Percentiles rank a stretch among this genome's conserved stretches.
Conservation (phyloP, 78 protist species). For the Monocercomonoides exilis region DNA sequence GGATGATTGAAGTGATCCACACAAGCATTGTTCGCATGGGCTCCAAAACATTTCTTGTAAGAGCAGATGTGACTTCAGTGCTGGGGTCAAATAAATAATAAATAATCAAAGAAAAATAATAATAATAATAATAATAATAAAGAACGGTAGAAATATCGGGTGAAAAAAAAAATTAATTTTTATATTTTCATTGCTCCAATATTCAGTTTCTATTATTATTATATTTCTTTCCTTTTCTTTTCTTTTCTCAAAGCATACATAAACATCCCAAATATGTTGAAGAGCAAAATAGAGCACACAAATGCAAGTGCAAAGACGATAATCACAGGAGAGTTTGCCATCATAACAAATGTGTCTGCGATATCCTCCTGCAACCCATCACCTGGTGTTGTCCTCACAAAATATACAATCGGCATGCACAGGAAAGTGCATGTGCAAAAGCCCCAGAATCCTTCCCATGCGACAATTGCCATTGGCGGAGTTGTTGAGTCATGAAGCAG, state of each 20-base stretch:
- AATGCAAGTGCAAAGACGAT: neutral
- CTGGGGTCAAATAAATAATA: neutral
- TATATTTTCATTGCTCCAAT: too few species aligned
- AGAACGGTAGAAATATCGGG: neutral
- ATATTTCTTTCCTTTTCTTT: too few species aligned
- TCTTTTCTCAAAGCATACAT: too few species aligned
- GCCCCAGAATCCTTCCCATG: slow-evolving; percentile 8
- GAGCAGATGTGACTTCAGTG: slow-evolving; percentile 8
- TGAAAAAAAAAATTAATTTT: too few species aligned
- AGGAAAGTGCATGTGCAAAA: neutral
- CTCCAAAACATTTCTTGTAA: neutral
- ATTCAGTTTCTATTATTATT: too few species aligned
- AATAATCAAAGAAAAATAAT: neutral
- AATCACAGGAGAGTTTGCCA: neutral
- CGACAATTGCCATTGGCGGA: neutral
- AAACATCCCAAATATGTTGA: neutral
- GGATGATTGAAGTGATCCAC: slow-evolving; percentile 1
- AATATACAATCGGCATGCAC: neutral
- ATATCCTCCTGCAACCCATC: neutral
- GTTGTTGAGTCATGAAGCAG: neutral
- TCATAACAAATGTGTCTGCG: neutral
- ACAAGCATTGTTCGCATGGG: slow-evolving; percentile 1
- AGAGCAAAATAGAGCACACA: neutral
- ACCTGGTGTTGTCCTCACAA: neutral
- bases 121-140: neutral